Conservation (phyloP, 495 filamentous ascomycete species). For the Trichoderma virens region DNA sequence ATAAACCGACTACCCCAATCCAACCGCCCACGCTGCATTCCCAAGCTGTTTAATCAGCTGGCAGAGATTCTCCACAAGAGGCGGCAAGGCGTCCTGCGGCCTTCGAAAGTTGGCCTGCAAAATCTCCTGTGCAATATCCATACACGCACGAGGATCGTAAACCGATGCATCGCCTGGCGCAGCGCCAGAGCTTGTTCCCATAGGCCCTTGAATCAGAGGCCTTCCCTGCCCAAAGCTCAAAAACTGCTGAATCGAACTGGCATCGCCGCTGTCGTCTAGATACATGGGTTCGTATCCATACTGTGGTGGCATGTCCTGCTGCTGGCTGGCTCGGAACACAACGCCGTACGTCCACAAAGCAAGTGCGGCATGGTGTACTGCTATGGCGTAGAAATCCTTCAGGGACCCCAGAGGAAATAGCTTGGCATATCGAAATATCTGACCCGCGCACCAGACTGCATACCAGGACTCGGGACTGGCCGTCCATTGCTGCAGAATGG, state of each 20-base stretch:
- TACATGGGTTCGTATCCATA: conserved; percentile 27
- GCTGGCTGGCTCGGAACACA: conserved; percentile 25
- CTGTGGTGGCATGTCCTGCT: conserved; percentile 12
- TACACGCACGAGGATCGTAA: conserved; percentile 36
- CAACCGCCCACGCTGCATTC: conserved; percentile 30
- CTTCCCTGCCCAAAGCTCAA: conserved; percentile 37
- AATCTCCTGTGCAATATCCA: conserved; percentile 39
- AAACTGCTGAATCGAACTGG: conserved; percentile 36
- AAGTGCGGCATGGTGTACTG: conserved; percentile 51
- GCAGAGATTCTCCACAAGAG: conserved; percentile 56
- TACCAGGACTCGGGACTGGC: conserved; percentile 40
- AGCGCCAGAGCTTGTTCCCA: not conserved
- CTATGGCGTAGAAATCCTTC: conserved; percentile 52
- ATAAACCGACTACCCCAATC: conserved; percentile 15
- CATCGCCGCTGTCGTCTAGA: conserved; percentile 44
- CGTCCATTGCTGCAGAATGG: conserved; percentile 47
- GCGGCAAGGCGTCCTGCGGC: conserved; percentile 59
- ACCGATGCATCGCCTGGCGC: conserved; percentile 20
- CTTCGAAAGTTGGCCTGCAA: conserved; percentile 51
- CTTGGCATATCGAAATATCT: conserved; percentile 48
- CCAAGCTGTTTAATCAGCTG: conserved; percentile 47
- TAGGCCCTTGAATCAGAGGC: conserved; percentile 32
- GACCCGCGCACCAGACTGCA: conserved; percentile 57
- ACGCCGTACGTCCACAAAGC: conserved; percentile 56
- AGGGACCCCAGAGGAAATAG: conserved; percentile 38